These are phyloP conservation scores for Capsella rubella DNA, from an alignment of 441 rosid genomes.

Conservation along the genomic window DNA sequence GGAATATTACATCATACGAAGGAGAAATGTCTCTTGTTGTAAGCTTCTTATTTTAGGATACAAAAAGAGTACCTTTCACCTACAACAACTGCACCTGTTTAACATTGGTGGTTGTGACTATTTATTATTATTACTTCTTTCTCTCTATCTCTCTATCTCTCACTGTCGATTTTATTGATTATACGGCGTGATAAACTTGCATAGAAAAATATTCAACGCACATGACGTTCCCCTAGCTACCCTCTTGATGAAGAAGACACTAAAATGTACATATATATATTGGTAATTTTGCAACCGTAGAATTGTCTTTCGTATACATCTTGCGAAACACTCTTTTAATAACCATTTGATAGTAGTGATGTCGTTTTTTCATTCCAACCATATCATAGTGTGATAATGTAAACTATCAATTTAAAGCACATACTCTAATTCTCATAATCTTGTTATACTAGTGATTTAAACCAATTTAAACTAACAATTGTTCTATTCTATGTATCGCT, in stretches of 20 bases:
- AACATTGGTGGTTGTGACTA: slow-evolving; percentile 44
- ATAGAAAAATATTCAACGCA: slow-evolving; percentile 39
- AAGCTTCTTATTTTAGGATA: slow-evolving; percentile 39
- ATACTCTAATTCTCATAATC: neutral
- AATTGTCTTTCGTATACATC: slow-evolving; percentile 1
- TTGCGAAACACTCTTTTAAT: neutral
- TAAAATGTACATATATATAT: neutral
- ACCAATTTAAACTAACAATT: no score
- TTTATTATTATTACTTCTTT: slow-evolving; percentile 24
- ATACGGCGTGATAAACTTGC: slow-evolving; percentile 25
- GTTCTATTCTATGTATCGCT: no score
- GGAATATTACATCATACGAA: slow-evolving; percentile 44
- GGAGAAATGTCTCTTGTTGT: slow-evolving; percentile 32
- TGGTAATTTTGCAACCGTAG: slow-evolving; percentile 7
- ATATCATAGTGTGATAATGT: neutral
- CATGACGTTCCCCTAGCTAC: slow-evolving; percentile 13
- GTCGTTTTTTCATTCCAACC: slow-evolving; percentile 11
- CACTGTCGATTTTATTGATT: slow-evolving; percentile 29
- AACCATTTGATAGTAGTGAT: slow-evolving; percentile 5
- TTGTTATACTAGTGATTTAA: neutral
- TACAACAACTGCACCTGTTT: slow-evolving; percentile 38
- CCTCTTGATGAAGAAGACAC: no score
- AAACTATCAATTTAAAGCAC: neutral
- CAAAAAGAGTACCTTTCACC: slow-evolving; percentile 32
- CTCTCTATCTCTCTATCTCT: slow-evolving; percentile 21